Conservation (phyloP, 208 protist genomes). For the Leishmania lainsoni region DNA sequence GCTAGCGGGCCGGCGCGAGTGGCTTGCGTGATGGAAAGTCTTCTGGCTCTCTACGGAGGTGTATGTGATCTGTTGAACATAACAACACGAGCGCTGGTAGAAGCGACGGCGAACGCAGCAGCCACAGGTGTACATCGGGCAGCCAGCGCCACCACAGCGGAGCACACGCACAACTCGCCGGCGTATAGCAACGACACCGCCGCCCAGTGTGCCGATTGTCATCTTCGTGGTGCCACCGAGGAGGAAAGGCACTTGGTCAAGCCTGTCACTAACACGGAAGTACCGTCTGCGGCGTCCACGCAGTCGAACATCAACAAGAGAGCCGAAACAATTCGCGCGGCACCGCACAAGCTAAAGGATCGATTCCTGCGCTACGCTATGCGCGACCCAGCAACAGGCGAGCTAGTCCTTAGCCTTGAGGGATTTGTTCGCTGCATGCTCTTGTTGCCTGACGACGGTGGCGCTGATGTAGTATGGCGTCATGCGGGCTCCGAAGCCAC, state of each 20-base stretch:
- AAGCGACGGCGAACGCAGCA: neutral
- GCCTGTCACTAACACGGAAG: neutral
- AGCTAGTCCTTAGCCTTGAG: conserved; percentile 39
- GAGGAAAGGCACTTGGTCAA: neutral
- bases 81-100: neutral
- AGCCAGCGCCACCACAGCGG: neutral
- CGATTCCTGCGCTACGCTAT: conserved; percentile 47
- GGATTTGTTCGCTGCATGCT: conserved; percentile 60
- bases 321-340: conserved; percentile 1
- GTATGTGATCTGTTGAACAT: neutral
- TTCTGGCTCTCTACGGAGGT: neutral
- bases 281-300: neutral
- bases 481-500: neutral
- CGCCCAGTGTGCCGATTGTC: neutral
- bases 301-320: neutral
- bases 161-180: neutral
- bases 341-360: conserved; percentile 24
- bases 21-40: neutral
- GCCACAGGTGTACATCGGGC: neutral
- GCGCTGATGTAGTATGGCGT: neutral
- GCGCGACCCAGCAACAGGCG: conserved; percentile 28
- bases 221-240: no score
- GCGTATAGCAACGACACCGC: neutral
- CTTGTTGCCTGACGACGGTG: conserved; percentile 23
- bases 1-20: neutral